These are phyloP conservation scores for Sporothrix brasiliensis DNA, from an alignment of 2,329 filamentous ascomycete genomes.

Conservation along the genomic window DNA sequence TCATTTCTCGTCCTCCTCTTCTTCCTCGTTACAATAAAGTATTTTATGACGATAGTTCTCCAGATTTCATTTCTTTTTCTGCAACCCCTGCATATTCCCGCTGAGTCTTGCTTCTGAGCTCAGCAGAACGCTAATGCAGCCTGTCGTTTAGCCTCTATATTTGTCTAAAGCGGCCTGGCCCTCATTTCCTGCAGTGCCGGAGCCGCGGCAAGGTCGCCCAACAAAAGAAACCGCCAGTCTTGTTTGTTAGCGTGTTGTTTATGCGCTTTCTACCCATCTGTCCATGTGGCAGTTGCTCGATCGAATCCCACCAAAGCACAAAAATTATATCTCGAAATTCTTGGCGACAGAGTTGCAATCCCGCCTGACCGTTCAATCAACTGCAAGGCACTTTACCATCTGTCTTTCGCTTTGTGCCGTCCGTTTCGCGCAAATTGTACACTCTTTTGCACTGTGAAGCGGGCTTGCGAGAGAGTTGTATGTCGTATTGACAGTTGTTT, in stretches of 20 bases:
- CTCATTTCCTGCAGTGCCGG: conserved; percentile 4
- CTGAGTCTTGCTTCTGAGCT: neutral
- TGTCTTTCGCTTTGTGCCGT: neutral
- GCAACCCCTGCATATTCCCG: neutral
- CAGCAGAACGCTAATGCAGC: neutral
- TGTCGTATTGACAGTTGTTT: neutral
- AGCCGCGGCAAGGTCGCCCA: neutral
- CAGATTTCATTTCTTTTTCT: neutral
- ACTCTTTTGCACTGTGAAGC: neutral
- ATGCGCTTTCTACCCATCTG: neutral
- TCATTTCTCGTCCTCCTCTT: neutral
- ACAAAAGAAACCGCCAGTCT: neutral
- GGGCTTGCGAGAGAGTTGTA: too few species aligned
- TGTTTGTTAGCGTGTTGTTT: neutral
- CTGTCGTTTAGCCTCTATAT: neutral
- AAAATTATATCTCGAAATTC: too few species aligned
- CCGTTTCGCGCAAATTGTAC: neutral
- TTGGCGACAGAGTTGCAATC: too few species aligned
- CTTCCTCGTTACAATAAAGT: neutral
- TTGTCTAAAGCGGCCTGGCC: neutral
- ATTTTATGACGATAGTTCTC: neutral
- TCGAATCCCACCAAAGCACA: too few species aligned
- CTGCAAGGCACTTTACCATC: neutral
- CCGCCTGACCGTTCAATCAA: too few species aligned
- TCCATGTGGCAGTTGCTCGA: conserved; percentile 4